phyloP scores from a whole-genome alignment of 306 rosid species.

The Luffa acutangula region DNA sequence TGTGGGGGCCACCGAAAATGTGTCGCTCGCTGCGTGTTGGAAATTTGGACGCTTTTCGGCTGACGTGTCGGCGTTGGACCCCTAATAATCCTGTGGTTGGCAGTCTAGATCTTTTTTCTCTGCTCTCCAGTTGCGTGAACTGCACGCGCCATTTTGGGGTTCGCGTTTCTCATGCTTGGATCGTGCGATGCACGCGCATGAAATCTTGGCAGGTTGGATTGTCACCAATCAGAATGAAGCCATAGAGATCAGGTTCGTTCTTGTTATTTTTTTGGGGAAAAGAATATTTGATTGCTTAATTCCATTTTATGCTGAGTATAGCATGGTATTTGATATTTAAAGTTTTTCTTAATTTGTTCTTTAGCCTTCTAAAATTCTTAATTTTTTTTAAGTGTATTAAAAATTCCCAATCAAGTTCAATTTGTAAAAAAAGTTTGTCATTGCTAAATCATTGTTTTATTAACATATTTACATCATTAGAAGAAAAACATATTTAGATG shows the following conservation, averaged over 20 bases:
- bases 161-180: not conserved
- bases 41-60: conserved; percentile 1
- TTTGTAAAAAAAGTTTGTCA: no score
- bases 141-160: not conserved
- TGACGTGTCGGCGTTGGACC: conserved; percentile 1
- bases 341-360: no score
- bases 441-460: no score
- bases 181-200: not conserved
- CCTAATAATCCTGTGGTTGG: not conserved
- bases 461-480: no score
- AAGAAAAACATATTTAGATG: no score
- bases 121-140: not conserved
- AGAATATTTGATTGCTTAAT: no score
- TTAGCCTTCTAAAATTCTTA: no score
- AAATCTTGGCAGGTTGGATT: not conserved
- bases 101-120: not conserved
- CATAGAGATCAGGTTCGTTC: not conserved
- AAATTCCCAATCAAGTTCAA: no score
- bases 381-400: no score
- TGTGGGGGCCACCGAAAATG: not conserved
- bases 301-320: no score
- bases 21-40: not conserved
- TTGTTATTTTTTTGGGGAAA: no score
- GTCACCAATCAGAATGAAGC: not conserved
- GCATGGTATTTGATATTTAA: no score